Percentiles rank a stretch among this genome's conserved stretches.
Evolutionary conservation across 495 filamentous ascomycete genomes (phyloP).

Genomic region (Neurospora sp.): DNA sequence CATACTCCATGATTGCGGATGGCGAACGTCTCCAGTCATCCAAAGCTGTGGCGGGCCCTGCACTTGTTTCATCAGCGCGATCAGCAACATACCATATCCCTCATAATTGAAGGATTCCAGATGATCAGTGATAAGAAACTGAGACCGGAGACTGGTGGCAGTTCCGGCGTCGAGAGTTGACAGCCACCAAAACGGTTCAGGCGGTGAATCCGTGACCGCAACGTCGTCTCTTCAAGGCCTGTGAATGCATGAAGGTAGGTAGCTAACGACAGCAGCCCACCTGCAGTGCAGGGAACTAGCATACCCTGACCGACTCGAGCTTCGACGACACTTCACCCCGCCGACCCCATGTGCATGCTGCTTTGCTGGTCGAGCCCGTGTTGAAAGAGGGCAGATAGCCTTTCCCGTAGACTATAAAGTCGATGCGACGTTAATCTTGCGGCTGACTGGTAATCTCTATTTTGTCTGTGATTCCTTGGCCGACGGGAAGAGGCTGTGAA

Average conservation of each 20-base stretch:
- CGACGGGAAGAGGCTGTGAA: background rate
- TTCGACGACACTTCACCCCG: background rate
- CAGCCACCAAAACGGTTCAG: background rate
- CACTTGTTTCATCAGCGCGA: background rate
- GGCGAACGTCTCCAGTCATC: background rate
- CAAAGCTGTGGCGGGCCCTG: background rate
- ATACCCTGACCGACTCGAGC: background rate
- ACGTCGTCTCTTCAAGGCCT: background rate
- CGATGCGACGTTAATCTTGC: background rate
- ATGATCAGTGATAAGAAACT: background rate
- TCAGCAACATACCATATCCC: background rate
- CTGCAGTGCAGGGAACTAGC: background rate
- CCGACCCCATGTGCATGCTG: background rate
- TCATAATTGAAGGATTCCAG: background rate
- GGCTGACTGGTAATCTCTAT: background rate
- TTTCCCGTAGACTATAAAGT: background rate
- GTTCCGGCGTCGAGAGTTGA: background rate
- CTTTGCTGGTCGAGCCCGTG: background rate
- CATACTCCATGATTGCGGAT: background rate
- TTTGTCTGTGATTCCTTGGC: background rate
- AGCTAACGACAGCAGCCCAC: background rate
- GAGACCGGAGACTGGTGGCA: background rate
- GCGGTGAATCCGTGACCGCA: background rate
- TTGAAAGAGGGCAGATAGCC: background rate
- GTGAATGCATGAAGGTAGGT: background rate